Percentiles rank a stretch among this genome's conserved stretches.
Conservation (phyloP, 75 land plant species). For the Pinus albicaulis region DNA sequence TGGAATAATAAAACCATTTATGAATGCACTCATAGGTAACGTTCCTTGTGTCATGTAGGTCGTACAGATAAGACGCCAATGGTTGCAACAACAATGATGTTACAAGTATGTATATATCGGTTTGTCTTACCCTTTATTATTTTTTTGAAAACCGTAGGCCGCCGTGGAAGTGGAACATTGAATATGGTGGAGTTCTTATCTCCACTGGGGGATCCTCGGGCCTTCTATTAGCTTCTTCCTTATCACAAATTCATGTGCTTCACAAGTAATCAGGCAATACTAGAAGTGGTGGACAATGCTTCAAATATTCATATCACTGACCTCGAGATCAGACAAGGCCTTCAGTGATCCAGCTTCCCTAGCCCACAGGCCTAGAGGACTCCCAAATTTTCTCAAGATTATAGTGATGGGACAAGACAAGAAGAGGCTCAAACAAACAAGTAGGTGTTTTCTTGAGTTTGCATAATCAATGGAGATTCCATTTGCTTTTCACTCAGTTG, state of each 20-base stretch:
- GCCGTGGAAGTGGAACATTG: too few species aligned
- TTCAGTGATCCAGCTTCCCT: conserved; percentile 46
- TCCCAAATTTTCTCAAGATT: conserved; percentile 23
- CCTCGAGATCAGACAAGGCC: conserved; percentile 38
- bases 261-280: conserved; percentile 22
- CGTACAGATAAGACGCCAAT: too few species aligned
- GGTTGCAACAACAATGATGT: too few species aligned
- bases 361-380: conserved; percentile 25
- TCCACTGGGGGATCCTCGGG: too few species aligned
- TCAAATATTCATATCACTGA: conserved; percentile 45
- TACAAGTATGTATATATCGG: too few species aligned
- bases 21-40: too few species aligned
- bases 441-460: conserved; percentile 18
- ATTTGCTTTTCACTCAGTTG: conserved; percentile 13
- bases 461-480: conserved; percentile 21
- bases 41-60: too few species aligned
- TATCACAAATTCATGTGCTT: conserved; percentile 21
- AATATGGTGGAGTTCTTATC: too few species aligned
- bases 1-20: too few species aligned
- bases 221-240: conserved; percentile 24
- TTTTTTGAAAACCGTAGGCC: too few species aligned
- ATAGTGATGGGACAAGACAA: conserved; percentile 1
- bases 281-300: conserved; percentile 14
- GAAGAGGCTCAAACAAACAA: conserved; percentile 9
- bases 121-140: too few species aligned